These are phyloP conservation scores for Panaeolus papilionaceus DNA, from an alignment of 768 basidiomycete species.

Conservation along the genomic window DNA sequence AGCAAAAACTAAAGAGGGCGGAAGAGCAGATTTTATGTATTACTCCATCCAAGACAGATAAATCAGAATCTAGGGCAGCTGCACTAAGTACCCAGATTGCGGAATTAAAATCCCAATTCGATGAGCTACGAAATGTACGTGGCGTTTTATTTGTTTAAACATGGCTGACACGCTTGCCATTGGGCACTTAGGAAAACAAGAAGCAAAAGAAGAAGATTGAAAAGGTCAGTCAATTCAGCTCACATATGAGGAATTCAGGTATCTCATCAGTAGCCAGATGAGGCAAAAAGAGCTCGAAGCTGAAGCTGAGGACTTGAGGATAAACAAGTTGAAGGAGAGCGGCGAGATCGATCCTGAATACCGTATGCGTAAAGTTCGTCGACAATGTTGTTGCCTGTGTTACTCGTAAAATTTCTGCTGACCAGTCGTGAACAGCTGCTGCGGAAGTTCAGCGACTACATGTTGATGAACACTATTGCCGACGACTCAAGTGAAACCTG, in stretches of 20 bases:
- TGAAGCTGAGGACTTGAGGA: slow-evolving; percentile 45
- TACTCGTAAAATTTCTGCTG: background rate
- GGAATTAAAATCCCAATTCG: slow-evolving; percentile 23
- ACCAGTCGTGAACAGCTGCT: slow-evolving; percentile 40
- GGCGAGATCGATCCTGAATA: slow-evolving; percentile 35
- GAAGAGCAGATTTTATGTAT: background rate
- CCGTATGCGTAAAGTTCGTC: slow-evolving; percentile 48
- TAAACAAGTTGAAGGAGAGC: slow-evolving; percentile 28
- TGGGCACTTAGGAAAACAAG: slow-evolving; percentile 25
- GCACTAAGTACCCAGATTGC: background rate
- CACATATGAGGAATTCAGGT: background rate
- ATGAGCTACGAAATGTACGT: slow-evolving; percentile 27
- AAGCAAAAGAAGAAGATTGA: slow-evolving; percentile 30
- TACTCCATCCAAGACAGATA: background rate
- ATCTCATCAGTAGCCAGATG: slow-evolving; percentile 22
- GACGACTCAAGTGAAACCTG: slow-evolving; percentile 43
- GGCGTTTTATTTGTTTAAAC: background rate
- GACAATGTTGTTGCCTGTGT: background rate
- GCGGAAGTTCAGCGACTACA: slow-evolving; percentile 44
- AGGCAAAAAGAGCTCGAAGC: slow-evolving; percentile 37
- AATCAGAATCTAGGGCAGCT: background rate
- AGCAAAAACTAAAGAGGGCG: slow-evolving; percentile 19
- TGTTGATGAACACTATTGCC: slow-evolving; percentile 41
- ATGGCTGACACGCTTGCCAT: background rate
- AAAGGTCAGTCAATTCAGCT: slow-evolving; percentile 24